Conservation (phyloP, 176 grass and related monocot species). For the Thinopyrum elongatum region DNA sequence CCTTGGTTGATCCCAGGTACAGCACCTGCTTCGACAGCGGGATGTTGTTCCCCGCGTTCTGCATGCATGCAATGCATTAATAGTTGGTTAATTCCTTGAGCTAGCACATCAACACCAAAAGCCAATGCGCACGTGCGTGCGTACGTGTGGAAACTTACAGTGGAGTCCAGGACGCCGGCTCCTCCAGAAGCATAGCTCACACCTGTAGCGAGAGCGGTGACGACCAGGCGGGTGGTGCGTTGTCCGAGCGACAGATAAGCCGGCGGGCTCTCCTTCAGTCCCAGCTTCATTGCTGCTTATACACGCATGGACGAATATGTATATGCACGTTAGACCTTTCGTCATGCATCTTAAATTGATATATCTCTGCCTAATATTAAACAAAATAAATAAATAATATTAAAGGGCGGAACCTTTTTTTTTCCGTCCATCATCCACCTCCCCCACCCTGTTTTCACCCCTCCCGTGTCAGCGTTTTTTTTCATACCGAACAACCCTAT, state of each 20-base stretch:
- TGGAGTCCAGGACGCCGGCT: slow-evolving; percentile 44
- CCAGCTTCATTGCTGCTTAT: slow-evolving; percentile 31
- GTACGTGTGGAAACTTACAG: background rate
- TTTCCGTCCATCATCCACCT: no score
- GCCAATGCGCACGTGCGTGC: no score
- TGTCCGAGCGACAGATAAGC: slow-evolving; percentile 11
- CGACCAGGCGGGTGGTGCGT: background rate
- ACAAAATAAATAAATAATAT: no score
- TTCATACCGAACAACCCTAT: no score
- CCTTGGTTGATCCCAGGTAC: slow-evolving; percentile 7
- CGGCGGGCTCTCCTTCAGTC: slow-evolving; percentile 42
- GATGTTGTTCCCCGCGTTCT: slow-evolving; percentile 22
- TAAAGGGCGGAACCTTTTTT: no score
- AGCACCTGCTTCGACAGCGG: slow-evolving; percentile 38
- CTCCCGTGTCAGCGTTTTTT: no score
- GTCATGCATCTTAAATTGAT: no score
- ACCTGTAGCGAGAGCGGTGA: slow-evolving; percentile 1
- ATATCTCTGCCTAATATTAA: background rate
- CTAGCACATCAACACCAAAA: background rate
- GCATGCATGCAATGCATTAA: background rate
- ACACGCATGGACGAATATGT: background rate
- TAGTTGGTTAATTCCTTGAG: background rate
- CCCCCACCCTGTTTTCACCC: no score
- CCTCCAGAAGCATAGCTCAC: no score
- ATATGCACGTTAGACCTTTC: background rate